phyloP scores from a whole-genome alignment of 2,329 filamentous ascomycete species.

The Verticillium klebahnii region DNA sequence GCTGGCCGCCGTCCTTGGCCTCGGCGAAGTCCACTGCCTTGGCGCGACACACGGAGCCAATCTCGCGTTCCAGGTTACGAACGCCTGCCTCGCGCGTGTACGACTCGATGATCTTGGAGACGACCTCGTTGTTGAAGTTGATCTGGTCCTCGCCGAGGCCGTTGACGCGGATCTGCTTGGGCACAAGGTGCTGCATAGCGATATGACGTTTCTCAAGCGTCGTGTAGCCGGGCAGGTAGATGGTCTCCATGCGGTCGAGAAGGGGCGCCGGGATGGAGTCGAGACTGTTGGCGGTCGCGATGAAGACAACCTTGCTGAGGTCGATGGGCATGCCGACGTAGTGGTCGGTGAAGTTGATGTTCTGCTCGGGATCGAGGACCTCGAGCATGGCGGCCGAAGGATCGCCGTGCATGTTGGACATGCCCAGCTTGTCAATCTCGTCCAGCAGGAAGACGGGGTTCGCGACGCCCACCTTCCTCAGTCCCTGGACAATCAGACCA shows the following conservation, averaged over 20 bases:
- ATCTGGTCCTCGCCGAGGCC: slow-evolving; percentile 72
- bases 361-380: slow-evolving; percentile 95
- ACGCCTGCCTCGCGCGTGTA: slow-evolving; percentile 97
- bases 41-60: slow-evolving; percentile 87
- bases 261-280: slow-evolving; percentile 94
- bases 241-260: slow-evolving; percentile 95
- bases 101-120: slow-evolving; percentile 91
- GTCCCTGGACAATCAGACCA: slow-evolving; percentile 83
- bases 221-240: slow-evolving; percentile 89
- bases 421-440: slow-evolving; percentile 95
- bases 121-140: slow-evolving; percentile 71
- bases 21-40: slow-evolving; percentile 96
- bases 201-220: slow-evolving; percentile 97
- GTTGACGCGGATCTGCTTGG: slow-evolving; percentile 91
- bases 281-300: slow-evolving; percentile 90
- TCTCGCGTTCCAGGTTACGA: slow-evolving; percentile 91
- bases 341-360: slow-evolving; percentile 90
- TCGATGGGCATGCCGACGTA: slow-evolving; percentile 96
- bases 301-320: slow-evolving; percentile 93
- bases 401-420: slow-evolving; percentile 88
- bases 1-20: slow-evolving; percentile 68
- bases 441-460: slow-evolving; percentile 96
- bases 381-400: slow-evolving; percentile 97
- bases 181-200: slow-evolving; percentile 85
- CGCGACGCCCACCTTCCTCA: slow-evolving; percentile 92